phyloP scores from a whole-genome alignment of 2,329 filamentous ascomycete genomes.

The Mariannaea elegans region DNA sequence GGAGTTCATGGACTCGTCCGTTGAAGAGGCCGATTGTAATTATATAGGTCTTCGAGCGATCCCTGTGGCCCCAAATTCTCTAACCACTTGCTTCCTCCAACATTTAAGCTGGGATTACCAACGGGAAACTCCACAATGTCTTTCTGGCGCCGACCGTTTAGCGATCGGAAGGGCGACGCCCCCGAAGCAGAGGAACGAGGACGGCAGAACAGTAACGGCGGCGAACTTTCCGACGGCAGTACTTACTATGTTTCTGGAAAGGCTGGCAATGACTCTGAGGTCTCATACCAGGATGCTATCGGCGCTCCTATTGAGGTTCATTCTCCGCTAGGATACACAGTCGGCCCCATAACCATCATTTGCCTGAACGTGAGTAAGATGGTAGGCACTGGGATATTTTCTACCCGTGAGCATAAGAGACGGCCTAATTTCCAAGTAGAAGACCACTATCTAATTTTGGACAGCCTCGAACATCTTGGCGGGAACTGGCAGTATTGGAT shows the following conservation, averaged over 20 bases:
- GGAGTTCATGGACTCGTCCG: neutral
- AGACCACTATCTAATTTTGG: neutral
- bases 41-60: too few relatives aligned
- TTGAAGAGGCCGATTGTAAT: neutral
- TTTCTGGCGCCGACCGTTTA: conserved; percentile 32
- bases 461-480: conserved; percentile 64
- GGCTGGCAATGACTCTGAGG: conserved; percentile 57
- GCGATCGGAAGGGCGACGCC: conserved; percentile 17
- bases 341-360: conserved; percentile 62
- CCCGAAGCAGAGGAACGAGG: conserved; percentile 26
- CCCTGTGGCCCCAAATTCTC: too few relatives aligned
- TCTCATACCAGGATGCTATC: conserved; percentile 66
- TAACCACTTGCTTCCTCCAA: too few relatives aligned
- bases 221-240: conserved; percentile 23
- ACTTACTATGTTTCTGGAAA: conserved; percentile 26
- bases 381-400: conserved; percentile 70
- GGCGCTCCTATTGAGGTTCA: conserved; percentile 67
- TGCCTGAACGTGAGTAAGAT: conserved; percentile 70
- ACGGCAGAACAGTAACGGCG: conserved; percentile 1
- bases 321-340: conserved; percentile 67
- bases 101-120: neutral
- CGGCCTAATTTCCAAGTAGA: neutral
- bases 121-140: conserved; percentile 12
- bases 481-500: conserved; percentile 69
- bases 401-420: conserved; percentile 60